phyloP scores from a whole-genome alignment of 331 rosid genomes.

The Malus hybrid region DNA sequence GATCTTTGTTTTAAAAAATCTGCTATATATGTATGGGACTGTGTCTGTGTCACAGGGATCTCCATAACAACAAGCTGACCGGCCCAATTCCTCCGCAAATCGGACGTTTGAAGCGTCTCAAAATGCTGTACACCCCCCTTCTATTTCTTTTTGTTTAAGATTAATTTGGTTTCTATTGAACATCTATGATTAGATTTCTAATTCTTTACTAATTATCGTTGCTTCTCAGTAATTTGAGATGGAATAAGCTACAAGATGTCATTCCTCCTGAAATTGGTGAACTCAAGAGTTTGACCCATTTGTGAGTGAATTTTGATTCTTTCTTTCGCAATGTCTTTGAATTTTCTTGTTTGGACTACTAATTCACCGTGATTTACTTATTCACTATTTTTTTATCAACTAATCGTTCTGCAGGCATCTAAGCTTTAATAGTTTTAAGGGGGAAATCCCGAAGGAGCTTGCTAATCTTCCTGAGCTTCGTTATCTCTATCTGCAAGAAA shows the following conservation, averaged over 20 bases:
- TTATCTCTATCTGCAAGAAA: conserved; percentile 85
- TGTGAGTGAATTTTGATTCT: conserved; percentile 51
- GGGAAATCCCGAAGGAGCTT: conserved; percentile 92
- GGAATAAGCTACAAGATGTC: conserved; percentile 93
- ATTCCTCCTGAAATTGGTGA: conserved; percentile 95
- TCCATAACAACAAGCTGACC: conserved; percentile 93
- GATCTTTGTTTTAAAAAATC: background rate
- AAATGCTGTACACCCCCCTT: conserved; percentile 50
- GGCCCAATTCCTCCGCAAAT: conserved; percentile 97
- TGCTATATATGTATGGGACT: background rate
- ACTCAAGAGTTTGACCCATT: conserved; percentile 88
- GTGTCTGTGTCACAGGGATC: conserved; percentile 55
- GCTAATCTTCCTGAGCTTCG: conserved; percentile 92
- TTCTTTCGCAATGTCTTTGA: background rate
- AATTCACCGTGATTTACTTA: background rate
- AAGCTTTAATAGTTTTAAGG: conserved; percentile 93
- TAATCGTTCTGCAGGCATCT: conserved; percentile 46
- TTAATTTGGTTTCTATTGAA: background rate
- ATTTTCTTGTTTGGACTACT: no score
- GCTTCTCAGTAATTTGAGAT: conserved; percentile 73
- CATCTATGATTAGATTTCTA: no score
- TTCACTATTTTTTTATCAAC: no score
- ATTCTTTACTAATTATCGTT: background rate
- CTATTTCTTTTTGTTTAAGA: background rate
- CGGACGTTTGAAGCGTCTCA: conserved; percentile 88